Conservation (phyloP, 2,329 filamentous ascomycete species). For the Xylaria sp. region DNA sequence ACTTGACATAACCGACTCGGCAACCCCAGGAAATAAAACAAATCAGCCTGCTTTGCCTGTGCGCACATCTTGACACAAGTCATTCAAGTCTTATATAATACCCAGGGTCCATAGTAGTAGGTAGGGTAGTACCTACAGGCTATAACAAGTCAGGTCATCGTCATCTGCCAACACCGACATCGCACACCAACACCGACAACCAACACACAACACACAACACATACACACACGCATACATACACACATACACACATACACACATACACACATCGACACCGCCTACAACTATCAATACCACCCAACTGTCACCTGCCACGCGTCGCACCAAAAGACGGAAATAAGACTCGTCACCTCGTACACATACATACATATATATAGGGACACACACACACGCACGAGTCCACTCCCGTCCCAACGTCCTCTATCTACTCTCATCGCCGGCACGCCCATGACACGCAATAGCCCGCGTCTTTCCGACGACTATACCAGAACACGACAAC, state of each 20-base stretch:
- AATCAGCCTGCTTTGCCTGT: not conserved
- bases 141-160: not conserved
- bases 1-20: not conserved
- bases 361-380: not conserved
- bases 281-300: conserved; percentile 19
- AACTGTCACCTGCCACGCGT: conserved; percentile 36
- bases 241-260: not conserved
- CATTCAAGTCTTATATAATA: not conserved
- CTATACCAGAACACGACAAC: conserved; percentile 39
- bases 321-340: conserved; percentile 10
- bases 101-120: not conserved
- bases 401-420: not conserved
- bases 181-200: conserved; percentile 10
- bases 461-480: conserved; percentile 46
- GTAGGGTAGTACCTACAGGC: not conserved
- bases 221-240: not conserved
- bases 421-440: not conserved
- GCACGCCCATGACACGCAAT: conserved; percentile 46
- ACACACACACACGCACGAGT: conserved; percentile 1
- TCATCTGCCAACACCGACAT: conserved; percentile 24
- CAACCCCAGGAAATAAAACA: not conserved
- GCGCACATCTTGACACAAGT: not conserved
- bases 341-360: not conserved
- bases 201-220: not conserved
- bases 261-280: conserved; percentile 6